A percentile compares a stretch with the other conserved stretches of the same genome.
Conservation (phyloP, 2,329 filamentous ascomycete genomes). For the Arthrobotrys iridis region DNA sequence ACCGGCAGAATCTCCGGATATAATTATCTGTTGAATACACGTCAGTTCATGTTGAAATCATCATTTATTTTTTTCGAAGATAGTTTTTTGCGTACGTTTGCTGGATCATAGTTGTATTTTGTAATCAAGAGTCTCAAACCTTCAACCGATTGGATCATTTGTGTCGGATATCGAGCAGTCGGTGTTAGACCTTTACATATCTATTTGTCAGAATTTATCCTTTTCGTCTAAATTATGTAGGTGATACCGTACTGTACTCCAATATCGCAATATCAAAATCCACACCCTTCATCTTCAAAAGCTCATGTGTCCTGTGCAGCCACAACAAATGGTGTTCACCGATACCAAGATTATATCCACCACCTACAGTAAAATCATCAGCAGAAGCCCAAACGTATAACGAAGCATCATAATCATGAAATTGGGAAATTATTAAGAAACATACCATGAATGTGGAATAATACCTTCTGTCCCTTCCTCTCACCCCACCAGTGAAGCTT, state of each 20-base stretch:
- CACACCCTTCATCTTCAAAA: conserved; percentile 31
- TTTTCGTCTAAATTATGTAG: background rate
- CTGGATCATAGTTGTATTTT: conserved; percentile 36
- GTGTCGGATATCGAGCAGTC: conserved; percentile 32
- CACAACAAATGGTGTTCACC: conserved; percentile 28
- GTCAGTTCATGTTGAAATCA: no score
- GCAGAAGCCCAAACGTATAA: background rate
- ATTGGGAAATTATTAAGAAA: background rate
- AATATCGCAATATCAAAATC: conserved; percentile 30
- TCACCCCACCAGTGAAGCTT: conserved; percentile 46
- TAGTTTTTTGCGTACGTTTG: conserved; percentile 25
- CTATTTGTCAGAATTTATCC: background rate
- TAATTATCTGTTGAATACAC: conserved; percentile 64
- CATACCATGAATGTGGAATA: conserved; percentile 38
- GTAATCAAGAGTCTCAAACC: conserved; percentile 26
- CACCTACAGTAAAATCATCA: conserved; percentile 19
- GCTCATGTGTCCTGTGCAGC: conserved; percentile 12
- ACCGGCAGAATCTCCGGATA: conserved; percentile 68
- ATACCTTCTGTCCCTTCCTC: conserved; percentile 33
- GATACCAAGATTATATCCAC: conserved; percentile 43
- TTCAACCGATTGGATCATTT: conserved; percentile 42
- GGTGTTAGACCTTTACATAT: conserved; percentile 38
- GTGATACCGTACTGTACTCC: conserved; percentile 34
- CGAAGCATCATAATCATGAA: background rate
- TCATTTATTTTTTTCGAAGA: conserved; percentile 78